Conservation (phyloP, 805 yeast species). For the Hanseniaspora thailandica region DNA sequence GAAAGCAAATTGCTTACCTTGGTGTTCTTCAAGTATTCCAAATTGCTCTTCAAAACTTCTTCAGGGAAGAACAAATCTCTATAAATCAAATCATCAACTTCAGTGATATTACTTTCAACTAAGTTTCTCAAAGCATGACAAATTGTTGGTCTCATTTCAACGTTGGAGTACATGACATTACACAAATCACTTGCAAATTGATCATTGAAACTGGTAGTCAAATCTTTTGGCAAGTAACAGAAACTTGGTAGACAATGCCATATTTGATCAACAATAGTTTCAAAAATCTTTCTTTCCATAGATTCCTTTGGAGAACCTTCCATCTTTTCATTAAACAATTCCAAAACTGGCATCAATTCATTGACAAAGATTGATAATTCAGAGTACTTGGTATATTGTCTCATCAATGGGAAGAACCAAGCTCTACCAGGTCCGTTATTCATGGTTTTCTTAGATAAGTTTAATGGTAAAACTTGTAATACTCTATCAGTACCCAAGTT, state of each 20-base stretch:
- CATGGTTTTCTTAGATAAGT: constrained; percentile 39
- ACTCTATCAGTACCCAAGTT: constrained; percentile 82
- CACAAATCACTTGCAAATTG: constrained; percentile 68
- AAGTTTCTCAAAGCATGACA: constrained; percentile 70
- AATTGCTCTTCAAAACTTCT: constrained; percentile 41
- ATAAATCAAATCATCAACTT: constrained; percentile 33
- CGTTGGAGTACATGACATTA: constrained; percentile 60
- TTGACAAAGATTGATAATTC: constrained; percentile 49
- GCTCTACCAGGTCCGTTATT: constrained; percentile 57
- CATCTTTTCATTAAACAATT: constrained; percentile 42
- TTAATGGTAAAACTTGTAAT: constrained; percentile 62
- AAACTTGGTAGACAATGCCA: constrained; percentile 88
- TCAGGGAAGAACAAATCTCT: constrained; percentile 49
- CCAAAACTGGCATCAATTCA: constrained; percentile 55
- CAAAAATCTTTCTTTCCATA: constrained; percentile 62
- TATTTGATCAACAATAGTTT: constrained; percentile 78
- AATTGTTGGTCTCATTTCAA: constrained; percentile 64
- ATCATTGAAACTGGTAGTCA: constrained; percentile 51
- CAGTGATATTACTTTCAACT: constrained; percentile 53
- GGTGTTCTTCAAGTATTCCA: constrained; percentile 46
- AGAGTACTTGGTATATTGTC: constrained; percentile 74
- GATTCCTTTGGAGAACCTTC: constrained; percentile 40
- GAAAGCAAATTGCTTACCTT: constrained; percentile 69
- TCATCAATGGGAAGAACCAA: constrained; percentile 82
- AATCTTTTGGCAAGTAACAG: constrained; percentile 75